These are phyloP conservation scores for Hippophae rhamnoides DNA, from an alignment of 306 rosid species.

Conservation along the genomic window DNA sequence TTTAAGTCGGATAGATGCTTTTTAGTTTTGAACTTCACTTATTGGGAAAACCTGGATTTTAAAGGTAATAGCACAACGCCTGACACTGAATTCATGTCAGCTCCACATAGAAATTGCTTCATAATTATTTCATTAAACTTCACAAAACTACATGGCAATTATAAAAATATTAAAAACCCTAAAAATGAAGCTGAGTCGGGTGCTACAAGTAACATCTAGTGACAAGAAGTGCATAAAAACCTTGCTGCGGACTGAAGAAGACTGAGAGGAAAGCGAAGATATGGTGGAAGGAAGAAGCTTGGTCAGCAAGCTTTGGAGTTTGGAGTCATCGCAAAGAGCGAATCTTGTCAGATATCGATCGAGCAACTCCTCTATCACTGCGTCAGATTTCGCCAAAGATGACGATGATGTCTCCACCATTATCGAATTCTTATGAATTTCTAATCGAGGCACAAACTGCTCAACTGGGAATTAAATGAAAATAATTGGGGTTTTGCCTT, in stretches of 20 bases:
- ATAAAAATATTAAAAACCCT: too few species aligned
- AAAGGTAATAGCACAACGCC: too few species aligned
- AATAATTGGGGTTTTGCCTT: too few species aligned
- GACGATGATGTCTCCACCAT: constrained; percentile 64
- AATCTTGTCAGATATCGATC: constrained; percentile 86
- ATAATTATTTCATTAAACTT: too few species aligned
- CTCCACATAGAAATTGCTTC: too few species aligned
- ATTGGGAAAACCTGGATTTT: too few species aligned
- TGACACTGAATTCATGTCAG: too few species aligned
- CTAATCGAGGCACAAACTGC: neutral
- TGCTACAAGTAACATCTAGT: too few species aligned
- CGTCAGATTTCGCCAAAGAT: constrained; percentile 40
- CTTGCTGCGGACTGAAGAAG: constrained; percentile 72
- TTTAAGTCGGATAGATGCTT: too few species aligned
- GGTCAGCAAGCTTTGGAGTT: constrained; percentile 64
- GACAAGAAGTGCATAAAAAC: constrained; percentile 19
- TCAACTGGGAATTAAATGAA: neutral
- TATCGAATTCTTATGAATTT: neutral
- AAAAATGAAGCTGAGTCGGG: too few species aligned
- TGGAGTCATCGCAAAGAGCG: constrained; percentile 89
- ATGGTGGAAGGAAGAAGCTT: constrained; percentile 75
- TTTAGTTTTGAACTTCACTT: too few species aligned
- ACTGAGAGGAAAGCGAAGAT: constrained; percentile 63
- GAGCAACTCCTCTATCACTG: constrained; percentile 57
- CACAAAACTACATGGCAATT: too few species aligned